Evolutionary conservation across 768 basidiomycete genomes (phyloP), one percentile per base, ranked within the genome.

Genomic region (Tephrocybe sp.): DNA sequence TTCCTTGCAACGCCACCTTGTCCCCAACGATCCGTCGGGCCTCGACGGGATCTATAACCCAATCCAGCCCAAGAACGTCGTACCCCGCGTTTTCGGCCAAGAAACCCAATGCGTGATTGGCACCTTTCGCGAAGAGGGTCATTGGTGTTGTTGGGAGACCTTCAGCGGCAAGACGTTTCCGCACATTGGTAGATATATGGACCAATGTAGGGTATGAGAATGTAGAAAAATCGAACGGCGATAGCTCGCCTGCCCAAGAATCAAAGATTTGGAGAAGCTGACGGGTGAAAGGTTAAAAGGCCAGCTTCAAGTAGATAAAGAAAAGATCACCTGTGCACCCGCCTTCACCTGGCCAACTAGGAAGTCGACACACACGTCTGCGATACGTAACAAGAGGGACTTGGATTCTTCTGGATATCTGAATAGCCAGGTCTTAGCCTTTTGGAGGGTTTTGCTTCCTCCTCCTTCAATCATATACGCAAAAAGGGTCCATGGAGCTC

Each of bases 391-490:
- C 22, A 99, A 69, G 21, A 99, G 75, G 13, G 76, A 79, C 61
- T 87, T 85, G 39, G 90, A 89, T 67, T 88, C 86, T 54, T 86
- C 79, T 1, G 94, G 94, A 62, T 92, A 81, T 61, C 84, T 87
- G 76, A 91, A 98, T 5, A 97, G 64, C 95, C 97, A 99, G 0
- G 87, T 83, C 71, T 99, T 99, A 29, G 83, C 81, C 67, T 94
- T 94, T 54, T 90, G 86, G 58, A 91, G 81, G 12, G 89, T 90
- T 69, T 93, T 94, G 67, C 82, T 90, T 8, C 88, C 88, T 4
- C 94, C 95, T 7, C 97, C 97, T 67, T 98, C 97, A 60, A 97
- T 80, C 97, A 99, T 99, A 66, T 98, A 99, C 18, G 86, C 83
- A 71, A 99, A 94, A 45, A 98, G 79, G 3, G 97, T 99, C 97